Evolutionary conservation across 176 grass and related monocot genomes (phyloP).

Genomic region (Triticum urartu): DNA sequence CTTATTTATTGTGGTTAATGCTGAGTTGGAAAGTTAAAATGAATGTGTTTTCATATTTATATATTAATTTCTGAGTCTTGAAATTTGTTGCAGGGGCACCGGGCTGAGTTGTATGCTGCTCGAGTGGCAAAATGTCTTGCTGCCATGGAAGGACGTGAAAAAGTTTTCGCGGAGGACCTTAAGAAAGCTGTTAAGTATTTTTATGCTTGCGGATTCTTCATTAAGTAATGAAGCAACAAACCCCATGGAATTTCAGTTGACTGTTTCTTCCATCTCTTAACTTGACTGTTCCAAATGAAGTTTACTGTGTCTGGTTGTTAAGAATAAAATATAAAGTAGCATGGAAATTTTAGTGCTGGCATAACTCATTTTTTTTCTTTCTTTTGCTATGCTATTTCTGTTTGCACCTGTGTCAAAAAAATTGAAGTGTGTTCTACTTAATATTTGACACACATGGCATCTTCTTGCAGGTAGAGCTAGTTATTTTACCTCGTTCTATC

Average conservation of each 20-base stretch:
- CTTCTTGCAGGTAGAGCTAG: constrained; percentile 89
- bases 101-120: constrained; percentile 96
- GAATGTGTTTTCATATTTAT: constrained; percentile 3
- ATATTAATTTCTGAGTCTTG: constrained; percentile 21
- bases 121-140: constrained; percentile 99
- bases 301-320: background rate
- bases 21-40: background rate
- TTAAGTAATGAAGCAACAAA: constrained; percentile 22
- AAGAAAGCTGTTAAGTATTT: constrained; percentile 96
- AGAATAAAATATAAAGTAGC: background rate
- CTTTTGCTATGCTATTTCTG: constrained; percentile 5
- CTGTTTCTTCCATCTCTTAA: constrained; percentile 22
- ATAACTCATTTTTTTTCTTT: background rate
- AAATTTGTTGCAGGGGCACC: constrained; percentile 67
- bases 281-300: constrained; percentile 11
- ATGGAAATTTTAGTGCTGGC: background rate
- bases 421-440: background rate
- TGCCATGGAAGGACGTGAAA: constrained; percentile 94
- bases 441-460: constrained; percentile 3
- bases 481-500: constrained; percentile 90
- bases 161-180: constrained; percentile 96
- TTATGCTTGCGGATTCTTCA: constrained; percentile 19
- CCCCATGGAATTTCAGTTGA: background rate
- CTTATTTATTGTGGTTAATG: constrained; percentile 6
- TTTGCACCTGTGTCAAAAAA: background rate